Evolutionary conservation across 306 rosid genomes (phyloP), one percentile per base, ranked within the genome.

Genomic region (Oxytropis ochrocephala): DNA sequence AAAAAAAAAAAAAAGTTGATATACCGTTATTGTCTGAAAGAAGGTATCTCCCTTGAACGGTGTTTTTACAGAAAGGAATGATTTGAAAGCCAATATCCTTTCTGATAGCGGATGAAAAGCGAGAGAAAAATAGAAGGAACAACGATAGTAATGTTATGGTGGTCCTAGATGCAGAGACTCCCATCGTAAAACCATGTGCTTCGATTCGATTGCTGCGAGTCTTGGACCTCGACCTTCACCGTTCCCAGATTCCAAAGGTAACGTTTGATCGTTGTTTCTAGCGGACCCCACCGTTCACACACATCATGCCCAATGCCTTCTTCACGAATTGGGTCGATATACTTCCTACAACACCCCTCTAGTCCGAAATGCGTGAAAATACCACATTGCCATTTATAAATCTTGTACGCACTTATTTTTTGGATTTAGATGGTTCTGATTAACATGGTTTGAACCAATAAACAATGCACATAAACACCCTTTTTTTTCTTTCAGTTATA

Each of bases 41-140:
- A 30, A 85, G 72, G 82, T 82, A 85, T 82, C 96, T 83, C 60
- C 98, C 98, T 82, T 85, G 97, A 68, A 93, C 94, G 14, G 98
- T 93, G 82, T 53, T 88, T 65, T 79, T 81, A 80, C 98, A 93
- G 51, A 59, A 3, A 43, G 6, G 81, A 18, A 30, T 64, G 33
- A 24, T 56, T 64, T 60, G 82, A 63, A 90, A 86, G 8, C 96
- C 83, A 51, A 82, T 73, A 67, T 88, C 86, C 51, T 81, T 90
- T 84, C 98, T 86, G 55, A 56, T 78, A 21, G 70, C 74, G 46
- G 39, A 50, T 17, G 82, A 57, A 66, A 78, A 38, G 3, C 27
- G 41, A 46, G 39, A 71, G 8, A 66, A 19, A 8, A 43, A 62
- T 8, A 62, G 29, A 38, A 76, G 8, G 14, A 62, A 14, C n/a